phyloP scores from a whole-genome alignment of 2,329 filamentous ascomycete genomes.

The Sarocladium kiliense region DNA sequence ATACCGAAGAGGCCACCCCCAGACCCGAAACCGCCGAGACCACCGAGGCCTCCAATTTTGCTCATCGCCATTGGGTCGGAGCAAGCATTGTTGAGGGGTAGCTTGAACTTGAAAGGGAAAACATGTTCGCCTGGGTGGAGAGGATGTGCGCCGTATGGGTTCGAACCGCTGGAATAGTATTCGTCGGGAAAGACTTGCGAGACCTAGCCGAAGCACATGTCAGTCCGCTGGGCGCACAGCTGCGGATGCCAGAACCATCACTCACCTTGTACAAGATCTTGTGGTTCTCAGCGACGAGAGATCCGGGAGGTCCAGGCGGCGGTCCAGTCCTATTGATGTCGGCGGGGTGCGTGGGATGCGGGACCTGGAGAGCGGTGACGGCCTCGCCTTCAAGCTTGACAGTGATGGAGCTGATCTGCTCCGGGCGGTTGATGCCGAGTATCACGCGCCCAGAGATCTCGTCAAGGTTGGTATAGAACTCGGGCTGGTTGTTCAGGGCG shows the following conservation, averaged over 20 bases:
- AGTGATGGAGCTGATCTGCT: conserved; percentile 66
- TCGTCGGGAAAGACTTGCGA: conserved; percentile 66
- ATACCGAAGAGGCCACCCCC: conserved; percentile 41
- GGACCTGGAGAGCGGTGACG: conserved; percentile 56
- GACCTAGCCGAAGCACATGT: conserved; percentile 25
- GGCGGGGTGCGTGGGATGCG: conserved; percentile 39
- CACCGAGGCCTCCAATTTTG: conserved; percentile 47
- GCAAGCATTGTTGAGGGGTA: conserved; percentile 73
- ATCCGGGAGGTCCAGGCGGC: conserved; percentile 30
- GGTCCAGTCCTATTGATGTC: conserved; percentile 28
- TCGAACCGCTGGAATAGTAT: conserved; percentile 33
- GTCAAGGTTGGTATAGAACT: conserved; percentile 78
- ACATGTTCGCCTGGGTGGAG: conserved; percentile 66
- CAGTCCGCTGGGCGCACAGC: not conserved
- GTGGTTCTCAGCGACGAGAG: conserved; percentile 52
- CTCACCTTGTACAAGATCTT: conserved; percentile 65
- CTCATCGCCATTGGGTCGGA: conserved; percentile 48
- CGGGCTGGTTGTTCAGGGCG: conserved; percentile 58
- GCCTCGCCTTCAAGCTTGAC: conserved; percentile 83
- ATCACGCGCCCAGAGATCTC: conserved; percentile 59
- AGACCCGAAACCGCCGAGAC: conserved; percentile 45
- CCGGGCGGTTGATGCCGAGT: conserved; percentile 56
- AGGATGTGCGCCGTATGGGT: conserved; percentile 45
- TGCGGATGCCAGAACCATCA: not conserved
- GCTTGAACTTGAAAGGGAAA: conserved; percentile 74